These are phyloP conservation scores for Cavenderia fasciculata DNA, from an alignment of 78 protist genomes.

Conservation along the genomic window DNA sequence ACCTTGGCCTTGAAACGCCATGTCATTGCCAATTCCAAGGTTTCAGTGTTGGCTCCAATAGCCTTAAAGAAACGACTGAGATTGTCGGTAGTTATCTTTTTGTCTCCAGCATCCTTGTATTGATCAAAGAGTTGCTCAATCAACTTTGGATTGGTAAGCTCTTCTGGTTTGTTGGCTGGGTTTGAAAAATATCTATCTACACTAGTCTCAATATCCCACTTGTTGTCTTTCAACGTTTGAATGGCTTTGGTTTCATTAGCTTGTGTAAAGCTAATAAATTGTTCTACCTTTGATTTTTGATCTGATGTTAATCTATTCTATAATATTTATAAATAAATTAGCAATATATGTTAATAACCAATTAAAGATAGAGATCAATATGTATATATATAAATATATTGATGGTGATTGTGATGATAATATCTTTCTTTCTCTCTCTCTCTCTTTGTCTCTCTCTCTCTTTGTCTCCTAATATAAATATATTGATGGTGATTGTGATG, in stretches of 20 bases:
- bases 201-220: constrained; percentile 21
- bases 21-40: constrained; percentile 36
- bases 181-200: constrained; percentile 16
- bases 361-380: no score
- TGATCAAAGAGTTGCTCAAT: constrained; percentile 6
- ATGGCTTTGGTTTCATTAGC: constrained; percentile 45
- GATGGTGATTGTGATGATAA: no score
- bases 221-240: constrained; percentile 7
- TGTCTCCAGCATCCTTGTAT: constrained; percentile 42
- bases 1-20: constrained; percentile 48
- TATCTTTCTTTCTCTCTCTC: no score
- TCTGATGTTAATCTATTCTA: constrained; percentile 32
- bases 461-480: no score
- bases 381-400: no score
- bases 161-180: constrained; percentile 16
- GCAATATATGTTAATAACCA: no score
- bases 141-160: background rate
- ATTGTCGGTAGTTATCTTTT: constrained; percentile 41
- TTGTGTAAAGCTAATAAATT: constrained; percentile 19
- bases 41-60: background rate
- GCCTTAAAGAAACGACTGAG: background rate
- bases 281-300: constrained; percentile 22
- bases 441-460: no score
- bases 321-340: no score
- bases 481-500: no score